Percentiles rank a stretch among this genome's conserved stretches.
These are phyloP conservation scores for Populus hybrid DNA, from an alignment of 441 rosid genomes.

Conservation along the genomic window DNA sequence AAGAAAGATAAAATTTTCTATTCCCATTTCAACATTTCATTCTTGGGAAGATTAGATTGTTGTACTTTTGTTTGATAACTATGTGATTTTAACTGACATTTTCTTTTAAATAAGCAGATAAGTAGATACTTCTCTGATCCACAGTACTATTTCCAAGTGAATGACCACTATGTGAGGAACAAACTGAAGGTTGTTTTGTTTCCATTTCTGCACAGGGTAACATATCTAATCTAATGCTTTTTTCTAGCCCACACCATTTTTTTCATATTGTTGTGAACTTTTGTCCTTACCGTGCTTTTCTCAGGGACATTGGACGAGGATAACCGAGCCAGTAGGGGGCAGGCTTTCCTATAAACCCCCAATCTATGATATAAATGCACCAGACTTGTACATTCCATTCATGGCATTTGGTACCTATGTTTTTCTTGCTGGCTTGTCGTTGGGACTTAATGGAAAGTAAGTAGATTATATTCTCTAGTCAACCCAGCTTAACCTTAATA, in stretches of 20 bases:
- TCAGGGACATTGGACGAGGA: constrained; percentile 95
- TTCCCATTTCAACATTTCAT: too few species aligned
- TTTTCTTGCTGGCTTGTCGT: constrained; percentile 82
- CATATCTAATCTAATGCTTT: constrained; percentile 11
- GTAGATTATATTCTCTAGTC: constrained; percentile 23
- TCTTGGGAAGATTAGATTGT: background rate
- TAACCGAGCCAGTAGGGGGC: constrained; percentile 93
- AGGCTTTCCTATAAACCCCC: constrained; percentile 95
- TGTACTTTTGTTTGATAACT: background rate
- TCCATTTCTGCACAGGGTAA: constrained; percentile 90
- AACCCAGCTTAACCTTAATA: background rate
- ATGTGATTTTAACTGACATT: constrained; percentile 11
- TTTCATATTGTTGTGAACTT: constrained; percentile 1
- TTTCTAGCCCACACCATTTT: background rate
- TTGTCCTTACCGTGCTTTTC: constrained; percentile 17
- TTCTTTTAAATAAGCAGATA: constrained; percentile 48
- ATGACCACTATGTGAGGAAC: constrained; percentile 43
- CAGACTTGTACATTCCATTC: constrained; percentile 91
- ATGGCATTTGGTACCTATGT: constrained; percentile 94
- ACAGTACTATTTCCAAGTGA: constrained; percentile 88
- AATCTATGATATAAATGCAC: constrained; percentile 85
- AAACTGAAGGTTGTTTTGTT: constrained; percentile 83
- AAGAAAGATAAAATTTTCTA: too few species aligned
- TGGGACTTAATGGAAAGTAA: constrained; percentile 88
- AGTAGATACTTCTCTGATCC: constrained; percentile 89